phyloP scores from a whole-genome alignment of 805 yeast genomes.

The Metschnikowia lochheadii region DNA sequence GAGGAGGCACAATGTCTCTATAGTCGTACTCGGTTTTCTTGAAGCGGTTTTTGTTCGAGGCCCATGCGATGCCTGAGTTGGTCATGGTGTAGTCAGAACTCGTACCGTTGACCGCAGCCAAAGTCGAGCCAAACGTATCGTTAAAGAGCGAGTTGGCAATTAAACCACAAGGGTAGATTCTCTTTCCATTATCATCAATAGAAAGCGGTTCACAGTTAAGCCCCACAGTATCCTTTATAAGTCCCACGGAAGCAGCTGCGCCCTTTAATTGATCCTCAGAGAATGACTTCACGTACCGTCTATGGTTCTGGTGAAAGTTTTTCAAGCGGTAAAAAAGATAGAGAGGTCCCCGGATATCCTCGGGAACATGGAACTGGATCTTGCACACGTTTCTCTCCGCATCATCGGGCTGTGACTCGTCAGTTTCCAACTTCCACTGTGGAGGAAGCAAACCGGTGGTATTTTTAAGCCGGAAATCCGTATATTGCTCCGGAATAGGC shows the following conservation, averaged over 20 bases:
- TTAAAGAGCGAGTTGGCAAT: constrained; percentile 79
- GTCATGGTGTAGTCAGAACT: constrained; percentile 30
- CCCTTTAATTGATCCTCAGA: constrained; percentile 43
- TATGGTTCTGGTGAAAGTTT: constrained; percentile 41
- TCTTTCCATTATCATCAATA: constrained; percentile 39
- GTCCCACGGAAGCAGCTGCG: constrained; percentile 30
- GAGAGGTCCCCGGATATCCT: constrained; percentile 34
- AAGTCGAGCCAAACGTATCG: constrained; percentile 51
- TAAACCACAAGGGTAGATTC: constrained; percentile 76
- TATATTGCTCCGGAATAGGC: constrained; percentile 36
- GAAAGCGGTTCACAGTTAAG: constrained; percentile 44
- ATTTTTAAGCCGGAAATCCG: constrained; percentile 34
- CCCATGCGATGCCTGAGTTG: constrained; percentile 40
- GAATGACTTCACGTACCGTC: constrained; percentile 41
- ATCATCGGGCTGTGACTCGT: constrained; percentile 42
- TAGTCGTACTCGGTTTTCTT: constrained; percentile 38
- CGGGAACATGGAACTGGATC: constrained; percentile 37
- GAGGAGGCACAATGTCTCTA: constrained; percentile 41
- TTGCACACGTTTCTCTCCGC: constrained; percentile 48
- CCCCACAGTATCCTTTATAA: constrained; percentile 39
- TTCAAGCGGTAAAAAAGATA: constrained; percentile 40
- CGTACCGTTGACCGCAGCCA: constrained; percentile 37
- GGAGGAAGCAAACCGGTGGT: constrained; percentile 19
- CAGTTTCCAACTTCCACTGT: constrained; percentile 36
- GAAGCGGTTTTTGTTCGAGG: constrained; percentile 34